phyloP scores from a whole-genome alignment of 768 basidiomycete genomes.

The Cyathus striatus region DNA sequence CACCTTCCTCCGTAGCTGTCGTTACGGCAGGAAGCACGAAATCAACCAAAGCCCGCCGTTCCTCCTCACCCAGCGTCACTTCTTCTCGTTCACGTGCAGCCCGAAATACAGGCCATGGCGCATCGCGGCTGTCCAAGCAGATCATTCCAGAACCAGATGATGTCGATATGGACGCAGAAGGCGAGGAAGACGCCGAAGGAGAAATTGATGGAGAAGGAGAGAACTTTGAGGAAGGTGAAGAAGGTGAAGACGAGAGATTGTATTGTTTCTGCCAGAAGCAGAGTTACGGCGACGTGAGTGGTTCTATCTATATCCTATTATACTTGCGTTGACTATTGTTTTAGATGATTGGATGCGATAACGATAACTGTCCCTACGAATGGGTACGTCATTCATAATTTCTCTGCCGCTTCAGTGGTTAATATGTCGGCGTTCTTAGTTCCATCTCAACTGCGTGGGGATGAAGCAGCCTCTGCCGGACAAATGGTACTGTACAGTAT shows the following conservation, averaged over 20 bases:
- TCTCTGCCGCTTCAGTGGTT: not conserved
- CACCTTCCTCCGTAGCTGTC: too few species aligned
- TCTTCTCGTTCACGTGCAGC: constrained; percentile 18
- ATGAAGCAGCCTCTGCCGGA: constrained; percentile 44
- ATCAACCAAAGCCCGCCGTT: constrained; percentile 23
- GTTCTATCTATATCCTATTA: constrained; percentile 1
- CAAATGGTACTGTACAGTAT: constrained; percentile 52
- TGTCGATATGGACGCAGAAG: constrained; percentile 36
- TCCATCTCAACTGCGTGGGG: constrained; percentile 58
- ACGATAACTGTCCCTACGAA: constrained; percentile 62
- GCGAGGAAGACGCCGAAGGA: constrained; percentile 31
- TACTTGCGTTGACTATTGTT: not conserved
- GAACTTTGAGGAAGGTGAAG: constrained; percentile 31
- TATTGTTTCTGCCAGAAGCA: constrained; percentile 51
- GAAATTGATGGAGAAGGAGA: constrained; percentile 13
- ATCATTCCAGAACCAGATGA: constrained; percentile 30
- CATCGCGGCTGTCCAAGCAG: constrained; percentile 44
- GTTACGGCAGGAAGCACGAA: constrained; percentile 37
- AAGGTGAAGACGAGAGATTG: constrained; percentile 40
- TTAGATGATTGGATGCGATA: constrained; percentile 73
- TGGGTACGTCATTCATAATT: constrained; percentile 43
- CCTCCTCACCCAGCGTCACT: constrained; percentile 36
- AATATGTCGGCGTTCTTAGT: constrained; percentile 25
- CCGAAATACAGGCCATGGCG: too few species aligned
- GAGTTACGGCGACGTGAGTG: constrained; percentile 44